Evolutionary conservation across 164 flowering plant species (phyloP).

Genomic region (Vitis rotundifolia): DNA sequence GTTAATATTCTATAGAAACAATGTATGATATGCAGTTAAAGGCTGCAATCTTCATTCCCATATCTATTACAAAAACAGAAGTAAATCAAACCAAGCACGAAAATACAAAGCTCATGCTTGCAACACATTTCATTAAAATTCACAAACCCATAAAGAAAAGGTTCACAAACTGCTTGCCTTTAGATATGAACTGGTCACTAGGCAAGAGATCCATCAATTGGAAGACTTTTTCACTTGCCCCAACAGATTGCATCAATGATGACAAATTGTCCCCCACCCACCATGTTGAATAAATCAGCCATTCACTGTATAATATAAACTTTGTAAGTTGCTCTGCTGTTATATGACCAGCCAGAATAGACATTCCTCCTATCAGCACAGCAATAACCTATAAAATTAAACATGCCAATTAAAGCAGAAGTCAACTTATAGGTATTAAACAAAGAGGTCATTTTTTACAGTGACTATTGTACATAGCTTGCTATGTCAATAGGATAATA

Average conservation of each 20-base stretch:
- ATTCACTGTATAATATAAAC: conserved; percentile 86
- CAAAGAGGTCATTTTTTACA: background rate
- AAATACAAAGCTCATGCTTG: background rate
- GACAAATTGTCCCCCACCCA: conserved; percentile 93
- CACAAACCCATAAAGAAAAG: too few species aligned
- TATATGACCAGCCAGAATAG: conserved; percentile 69
- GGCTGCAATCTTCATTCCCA: background rate
- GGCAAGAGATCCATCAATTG: conserved; percentile 84
- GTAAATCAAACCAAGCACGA: too few species aligned
- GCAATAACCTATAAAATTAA: conserved; percentile 67
- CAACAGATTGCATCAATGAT: conserved; percentile 89
- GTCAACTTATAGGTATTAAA: background rate
- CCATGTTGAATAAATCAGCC: conserved; percentile 95
- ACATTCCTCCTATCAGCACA: conserved; percentile 86
- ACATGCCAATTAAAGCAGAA: conserved; percentile 12
- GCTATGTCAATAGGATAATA: too few species aligned
- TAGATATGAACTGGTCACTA: conserved; percentile 67
- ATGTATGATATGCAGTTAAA: background rate
- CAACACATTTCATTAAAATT: background rate
- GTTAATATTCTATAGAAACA: too few species aligned
- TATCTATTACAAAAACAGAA: too few species aligned
- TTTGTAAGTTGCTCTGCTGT: conserved; percentile 97
- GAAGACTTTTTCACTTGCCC: conserved; percentile 98
- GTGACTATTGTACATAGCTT: too few species aligned
- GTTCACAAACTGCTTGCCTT: conserved; percentile 48